Evolutionary conservation across 2,329 filamentous ascomycete species (phyloP), one percentile per base, ranked within the genome.

Genomic region (Hypoxylon sp.): DNA sequence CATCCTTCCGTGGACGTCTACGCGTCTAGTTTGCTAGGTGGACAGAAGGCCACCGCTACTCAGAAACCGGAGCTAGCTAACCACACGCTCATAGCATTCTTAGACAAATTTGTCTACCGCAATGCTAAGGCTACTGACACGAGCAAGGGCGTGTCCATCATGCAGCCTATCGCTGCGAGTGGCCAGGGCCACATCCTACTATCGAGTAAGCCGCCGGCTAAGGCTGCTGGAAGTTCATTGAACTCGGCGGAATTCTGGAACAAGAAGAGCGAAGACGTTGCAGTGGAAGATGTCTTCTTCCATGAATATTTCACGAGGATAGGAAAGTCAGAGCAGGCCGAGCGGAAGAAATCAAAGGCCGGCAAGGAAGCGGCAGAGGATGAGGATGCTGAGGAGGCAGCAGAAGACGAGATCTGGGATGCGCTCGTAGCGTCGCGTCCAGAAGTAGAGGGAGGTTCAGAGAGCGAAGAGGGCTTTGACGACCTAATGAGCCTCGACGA

Each of bases 101-200:
- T 99, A 55, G 95, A 99, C 77, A 93, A 96, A 67, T 99, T 99
- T 74, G 92, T 97, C n/a, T 99, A 98, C 82, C 89, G 91, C 66
- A 97, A 95, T 68, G 88, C 94, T 60, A 97, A 97, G 80, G 80
- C 87, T 3, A 83, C 83, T 13, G 81, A 85, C 48, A 75, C 80
- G 26, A 81, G 85, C 24, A 90, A 91, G 63, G 96, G 96, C 46
- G 83, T 85, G 23, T 97, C 92, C 21, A 96, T 99, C 74, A 99
- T 99, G 95, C 95, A 99, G 75, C 95, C 96, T 33, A 85, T 97
- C 27, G 78, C 78, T 15, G 72, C 77, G 46, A 80, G 79, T 60
- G 78, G 80, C 49, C 77, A 83, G 58, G 83, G 83, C 64, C 84
- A 81, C 69, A 82, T 79, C 61, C 83, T 79, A 74, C 82, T 81